These are phyloP conservation scores for Inga oerstediana DNA, from an alignment of 306 rosid genomes.

Conservation along the genomic window DNA sequence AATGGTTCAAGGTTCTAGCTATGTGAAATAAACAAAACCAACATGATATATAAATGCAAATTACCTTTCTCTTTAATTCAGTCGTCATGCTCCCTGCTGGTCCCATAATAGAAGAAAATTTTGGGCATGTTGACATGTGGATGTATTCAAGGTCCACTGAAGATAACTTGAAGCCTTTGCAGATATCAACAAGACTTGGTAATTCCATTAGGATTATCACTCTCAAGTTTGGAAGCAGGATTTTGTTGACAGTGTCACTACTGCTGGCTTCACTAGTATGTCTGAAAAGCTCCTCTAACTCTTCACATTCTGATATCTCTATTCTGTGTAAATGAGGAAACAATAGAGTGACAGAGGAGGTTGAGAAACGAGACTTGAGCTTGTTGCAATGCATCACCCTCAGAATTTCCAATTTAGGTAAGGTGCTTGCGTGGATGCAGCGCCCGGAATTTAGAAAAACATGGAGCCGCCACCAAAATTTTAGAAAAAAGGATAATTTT, in stretches of 20 bases:
- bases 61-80: background rate
- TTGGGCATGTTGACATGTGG: background rate
- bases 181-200: background rate
- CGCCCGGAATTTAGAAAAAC: no score
- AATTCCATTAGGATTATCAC: rapidly evolving
- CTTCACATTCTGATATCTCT: background rate
- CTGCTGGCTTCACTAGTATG: background rate
- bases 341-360: background rate
- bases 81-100: background rate
- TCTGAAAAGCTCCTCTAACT: background rate
- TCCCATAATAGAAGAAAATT: background rate
- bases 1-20: background rate
- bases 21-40: background rate
- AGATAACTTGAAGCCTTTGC: background rate
- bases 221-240: background rate
- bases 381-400: background rate
- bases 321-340: background rate
- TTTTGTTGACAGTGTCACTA: background rate
- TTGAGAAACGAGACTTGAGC: background rate
- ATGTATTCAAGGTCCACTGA: background rate
- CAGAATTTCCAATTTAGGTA: background rate
- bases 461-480: no score
- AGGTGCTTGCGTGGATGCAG: background rate
- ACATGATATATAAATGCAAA: background rate
- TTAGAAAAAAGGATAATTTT: no score